Evolutionary conservation across 129 eudicot species (phyloP).

Genomic region (Flaveria ramosissima): DNA sequence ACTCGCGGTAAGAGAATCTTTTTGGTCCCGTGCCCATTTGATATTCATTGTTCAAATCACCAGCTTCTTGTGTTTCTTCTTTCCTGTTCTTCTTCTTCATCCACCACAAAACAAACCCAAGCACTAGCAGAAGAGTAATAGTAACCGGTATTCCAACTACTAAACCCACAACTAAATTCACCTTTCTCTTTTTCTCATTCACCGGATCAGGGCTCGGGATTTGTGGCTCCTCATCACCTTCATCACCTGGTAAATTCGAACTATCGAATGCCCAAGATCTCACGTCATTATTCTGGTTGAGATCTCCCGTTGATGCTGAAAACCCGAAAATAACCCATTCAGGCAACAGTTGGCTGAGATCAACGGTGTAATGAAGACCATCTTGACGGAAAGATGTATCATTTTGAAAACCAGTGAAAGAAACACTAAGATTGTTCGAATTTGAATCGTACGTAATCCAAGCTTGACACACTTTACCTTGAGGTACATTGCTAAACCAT

Average conservation of each 20-base stretch:
- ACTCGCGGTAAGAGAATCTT: not conserved
- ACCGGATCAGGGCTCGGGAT: not conserved
- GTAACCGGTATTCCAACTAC: not conserved
- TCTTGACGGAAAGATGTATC: not conserved
- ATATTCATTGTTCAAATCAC: not conserved
- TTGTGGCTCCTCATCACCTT: not conserved
- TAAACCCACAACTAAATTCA: not conserved
- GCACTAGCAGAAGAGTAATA: not conserved
- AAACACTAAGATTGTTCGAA: not conserved
- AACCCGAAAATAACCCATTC: conserved; percentile 3
- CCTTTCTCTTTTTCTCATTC: not conserved
- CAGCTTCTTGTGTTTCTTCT: not conserved
- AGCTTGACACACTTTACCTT: not conserved
- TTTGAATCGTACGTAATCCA: not conserved
- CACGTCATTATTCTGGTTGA: not conserved
- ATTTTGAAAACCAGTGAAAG: conserved; percentile 5
- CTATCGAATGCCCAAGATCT: conserved; percentile 5
- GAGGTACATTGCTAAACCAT: not conserved
- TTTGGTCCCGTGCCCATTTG: not conserved
- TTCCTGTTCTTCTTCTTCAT: not conserved
- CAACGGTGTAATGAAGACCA: not conserved
- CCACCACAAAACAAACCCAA: not conserved
- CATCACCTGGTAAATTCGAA: not conserved
- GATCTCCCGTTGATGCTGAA: not conserved
- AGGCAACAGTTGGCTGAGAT: conserved; percentile 6